Base-by-base conservation (phyloP, 306 rosid species). In the Prunus kanzakura region DNA sequence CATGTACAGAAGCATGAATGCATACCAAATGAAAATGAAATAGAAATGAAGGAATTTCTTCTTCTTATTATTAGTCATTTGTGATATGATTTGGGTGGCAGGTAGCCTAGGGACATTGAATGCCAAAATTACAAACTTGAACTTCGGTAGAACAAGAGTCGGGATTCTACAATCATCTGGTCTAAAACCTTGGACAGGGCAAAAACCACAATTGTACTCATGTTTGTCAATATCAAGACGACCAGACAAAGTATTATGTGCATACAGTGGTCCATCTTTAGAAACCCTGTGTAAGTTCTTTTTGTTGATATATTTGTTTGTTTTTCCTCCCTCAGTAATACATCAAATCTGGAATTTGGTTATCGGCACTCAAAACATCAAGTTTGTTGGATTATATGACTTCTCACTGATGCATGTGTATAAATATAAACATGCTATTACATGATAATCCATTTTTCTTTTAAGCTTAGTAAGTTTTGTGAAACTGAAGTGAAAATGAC, bases 101-200 rank as follows among this genome's bases (percentile, higher is more conserved):
- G 98, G 91, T 90, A 87, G 85, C 86, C 80, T 89, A 64, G 87
- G 89, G 78, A 68, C 84, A 25, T 78, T 88, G 76, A 80, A 84
- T 78, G 54, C 84, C 69, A 84, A 83, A 75, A 49, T 85, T 66
- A 80, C 80, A 62, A 82, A 72, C 87, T 82, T 86, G 78, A 72
- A 69, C 79, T 82, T 81, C 64, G 47, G 84, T 60, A 76, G 81
- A 71, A 79, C 76, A 82, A 80, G 81, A 80, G 58, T 62, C 74
- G 84, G 84, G 74, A 49, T 81, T 65, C 61, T 81, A 14, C 82
- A 76, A 60, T 86, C 80, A 18, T 70, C 69, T 88, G 85, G 88
- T 69, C 35, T 76, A 70, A 83, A 83, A 86, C 75, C 74, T 85
- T 86, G 91, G 91, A 85, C 75, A 15, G 69, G 84, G 60, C 81